Base-by-base conservation (phyloP, 441 rosid species). In the Adansonia gregorii region DNA sequence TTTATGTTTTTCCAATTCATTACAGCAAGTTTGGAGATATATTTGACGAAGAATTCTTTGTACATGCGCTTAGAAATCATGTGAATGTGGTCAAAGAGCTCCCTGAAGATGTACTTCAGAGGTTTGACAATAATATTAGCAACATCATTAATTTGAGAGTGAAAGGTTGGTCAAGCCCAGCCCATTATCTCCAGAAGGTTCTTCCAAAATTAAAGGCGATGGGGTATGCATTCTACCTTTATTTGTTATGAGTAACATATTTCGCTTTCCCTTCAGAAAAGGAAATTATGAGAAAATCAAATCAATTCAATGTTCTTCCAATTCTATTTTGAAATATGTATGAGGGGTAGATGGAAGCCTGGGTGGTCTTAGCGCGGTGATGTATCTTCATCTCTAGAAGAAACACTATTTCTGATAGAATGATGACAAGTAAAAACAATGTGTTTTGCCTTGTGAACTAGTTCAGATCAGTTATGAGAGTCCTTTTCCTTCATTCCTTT, bases 31-130 rank as follows among this genome's bases (percentile, higher is more conserved):
- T 96, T 73, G 91, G 97, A 46, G 97, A 93, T 61, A 96, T 96
- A 75, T 96, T 96, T 81, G 98, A 96, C 75, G 98, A 96, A 84
- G 95, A 90, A 73, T 93, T 89, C 88, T 96, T 94, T 83, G 90
- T 94, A 70, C 78, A 85, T 76, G 79, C 91, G 2, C 95, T 96
- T 77, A 84, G 86, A 86, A 91, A 90, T 83, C 88, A 91, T 60
- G 97, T 96, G 72, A 85, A 85, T 69, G 91, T 96, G 52, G 91
- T 92, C 82, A 89, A 86, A 78, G 90, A 88, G 79, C 96, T 94
- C 78, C 99, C 98, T 55, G 85, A 72, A 71, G 99, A 93, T 67
- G 63, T 96, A 68, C 96, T 96, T 81, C 91, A 90, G 87, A 91
- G 70, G 69, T 96, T 87, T 83, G 90, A 93, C 82, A 73, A 93